Evolutionary conservation across 257 asterid genomes (phyloP).

Genomic region (Nicotiana noctiflora): DNA sequence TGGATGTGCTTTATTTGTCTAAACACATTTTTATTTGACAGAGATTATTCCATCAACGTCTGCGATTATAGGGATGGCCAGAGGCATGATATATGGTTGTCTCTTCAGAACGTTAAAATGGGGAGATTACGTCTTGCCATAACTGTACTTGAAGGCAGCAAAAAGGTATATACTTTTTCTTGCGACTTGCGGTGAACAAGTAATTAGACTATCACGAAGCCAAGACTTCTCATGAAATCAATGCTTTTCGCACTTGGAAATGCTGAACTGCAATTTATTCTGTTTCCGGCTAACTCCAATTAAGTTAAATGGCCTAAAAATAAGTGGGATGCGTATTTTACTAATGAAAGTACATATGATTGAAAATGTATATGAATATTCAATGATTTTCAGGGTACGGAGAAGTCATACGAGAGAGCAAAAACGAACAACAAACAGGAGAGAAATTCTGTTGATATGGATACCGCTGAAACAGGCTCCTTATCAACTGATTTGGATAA

Average conservation of each 20-base stretch:
- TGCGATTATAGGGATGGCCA: constrained; percentile 63
- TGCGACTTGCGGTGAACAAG: not conserved
- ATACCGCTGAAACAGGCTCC: constrained; percentile 28
- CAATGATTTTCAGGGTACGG: constrained; percentile 32
- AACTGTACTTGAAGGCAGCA: constrained; percentile 49
- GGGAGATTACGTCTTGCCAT: constrained; percentile 88
- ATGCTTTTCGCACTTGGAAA: not conserved
- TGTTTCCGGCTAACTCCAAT: not conserved
- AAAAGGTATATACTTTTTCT: constrained; percentile 43
- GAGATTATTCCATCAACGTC: constrained; percentile 56
- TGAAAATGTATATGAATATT: not conserved
- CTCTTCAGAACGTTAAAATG: constrained; percentile 65
- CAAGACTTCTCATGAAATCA: not conserved
- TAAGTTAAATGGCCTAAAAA: not conserved
- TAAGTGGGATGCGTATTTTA: not conserved
- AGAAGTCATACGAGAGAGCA: constrained; percentile 26
- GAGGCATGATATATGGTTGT: constrained; percentile 87
- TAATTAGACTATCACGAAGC: not conserved
- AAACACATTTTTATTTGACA: constrained; percentile 20
- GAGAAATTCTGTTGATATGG: constrained; percentile 31
- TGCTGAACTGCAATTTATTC: not conserved
- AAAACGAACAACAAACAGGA: constrained; percentile 16
- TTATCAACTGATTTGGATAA: constrained; percentile 26
- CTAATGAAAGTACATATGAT: not conserved
- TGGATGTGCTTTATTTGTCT: not conserved